A percentile compares a stretch with the other conserved stretches of the same genome.
Conservation (phyloP, 2,329 filamentous ascomycete species). For the Penicillium sp. region DNA sequence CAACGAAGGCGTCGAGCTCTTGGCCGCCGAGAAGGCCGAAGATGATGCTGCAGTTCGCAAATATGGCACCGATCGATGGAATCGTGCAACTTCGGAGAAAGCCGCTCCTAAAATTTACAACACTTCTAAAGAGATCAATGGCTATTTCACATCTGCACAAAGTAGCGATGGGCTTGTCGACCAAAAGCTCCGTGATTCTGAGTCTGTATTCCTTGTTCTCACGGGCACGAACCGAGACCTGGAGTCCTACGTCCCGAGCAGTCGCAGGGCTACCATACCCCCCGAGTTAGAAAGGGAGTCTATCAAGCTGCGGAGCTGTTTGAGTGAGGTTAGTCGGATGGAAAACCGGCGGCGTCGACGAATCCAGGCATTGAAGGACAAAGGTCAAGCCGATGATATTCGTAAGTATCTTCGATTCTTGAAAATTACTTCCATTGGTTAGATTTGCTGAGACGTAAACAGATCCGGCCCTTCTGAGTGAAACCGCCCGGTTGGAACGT, state of each 20-base stretch:
- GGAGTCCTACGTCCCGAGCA: constrained; percentile 87
- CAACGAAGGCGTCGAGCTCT: constrained; percentile 75
- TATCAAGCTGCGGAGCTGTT: constrained; percentile 70
- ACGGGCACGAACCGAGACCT: constrained; percentile 77
- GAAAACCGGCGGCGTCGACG: constrained; percentile 79
- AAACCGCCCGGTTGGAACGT: constrained; percentile 82
- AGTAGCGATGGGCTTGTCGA: constrained; percentile 70
- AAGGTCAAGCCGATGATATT: constrained; percentile 84
- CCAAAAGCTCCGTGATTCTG: constrained; percentile 75
- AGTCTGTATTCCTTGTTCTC: constrained; percentile 73
- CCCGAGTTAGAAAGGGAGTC: constrained; percentile 79
- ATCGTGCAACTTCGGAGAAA: constrained; percentile 65
- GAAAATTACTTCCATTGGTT: background rate
- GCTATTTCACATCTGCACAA: constrained; percentile 75
- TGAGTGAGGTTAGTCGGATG: constrained; percentile 82
- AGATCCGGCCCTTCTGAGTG: constrained; percentile 75
- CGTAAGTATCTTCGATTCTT: constrained; percentile 47
- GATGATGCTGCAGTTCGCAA: constrained; percentile 73
- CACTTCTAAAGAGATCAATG: constrained; percentile 76
- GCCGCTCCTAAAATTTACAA: constrained; percentile 74
- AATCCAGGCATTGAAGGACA: constrained; percentile 75
- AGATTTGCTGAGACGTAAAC: constrained; percentile 1
- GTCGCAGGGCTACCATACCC: constrained; percentile 74
- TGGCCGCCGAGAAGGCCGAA: constrained; percentile 79
- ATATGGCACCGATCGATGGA: constrained; percentile 87